Evolutionary conservation across 495 filamentous ascomycete genomes (phyloP).

Genomic region (Arthonia radiata): DNA sequence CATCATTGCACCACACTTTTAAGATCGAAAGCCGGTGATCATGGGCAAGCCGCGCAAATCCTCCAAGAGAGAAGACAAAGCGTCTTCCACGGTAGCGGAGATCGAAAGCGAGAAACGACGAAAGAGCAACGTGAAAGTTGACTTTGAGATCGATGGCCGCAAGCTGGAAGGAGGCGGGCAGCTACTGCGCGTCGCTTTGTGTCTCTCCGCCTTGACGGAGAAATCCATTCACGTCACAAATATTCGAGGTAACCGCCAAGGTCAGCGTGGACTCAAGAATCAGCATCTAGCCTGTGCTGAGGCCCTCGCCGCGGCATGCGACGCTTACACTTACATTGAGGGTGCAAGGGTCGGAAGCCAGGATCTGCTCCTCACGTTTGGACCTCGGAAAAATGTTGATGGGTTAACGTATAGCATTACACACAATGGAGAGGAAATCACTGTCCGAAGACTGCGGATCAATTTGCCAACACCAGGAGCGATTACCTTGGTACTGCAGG

Average conservation of each 20-base stretch:
- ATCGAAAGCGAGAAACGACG: no score
- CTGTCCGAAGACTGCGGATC: slow-evolving; percentile 8
- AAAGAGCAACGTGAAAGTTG: no score
- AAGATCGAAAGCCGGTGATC: no score
- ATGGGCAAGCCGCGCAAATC: no score
- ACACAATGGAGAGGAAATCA: slow-evolving; percentile 3
- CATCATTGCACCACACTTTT: no score
- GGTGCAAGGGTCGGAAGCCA: slow-evolving; percentile 22
- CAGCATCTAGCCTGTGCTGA: slow-evolving; percentile 48
- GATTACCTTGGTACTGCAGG: slow-evolving; percentile 54
- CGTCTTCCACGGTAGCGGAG: no score
- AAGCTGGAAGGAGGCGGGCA: slow-evolving; percentile 74
- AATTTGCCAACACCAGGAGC: slow-evolving; percentile 19
- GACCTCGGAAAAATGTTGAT: slow-evolving; percentile 1
- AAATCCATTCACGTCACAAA: slow-evolving; percentile 38
- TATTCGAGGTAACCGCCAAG: slow-evolving; percentile 40
- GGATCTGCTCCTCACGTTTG: slow-evolving; percentile 14
- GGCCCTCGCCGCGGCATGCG: slow-evolving; percentile 37
- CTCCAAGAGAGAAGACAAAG: no score
- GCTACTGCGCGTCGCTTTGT: slow-evolving; percentile 45
- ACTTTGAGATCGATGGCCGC: slow-evolving; percentile 46
- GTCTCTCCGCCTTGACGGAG: slow-evolving; percentile 39
- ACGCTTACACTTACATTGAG: slow-evolving; percentile 26
- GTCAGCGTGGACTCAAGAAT: slow-evolving; percentile 36
- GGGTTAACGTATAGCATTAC: slow-evolving; percentile 4